Evolutionary conservation across 768 basidiomycete genomes (phyloP), one percentile per base, ranked within the genome.

Genomic region (Mycena galericulata): DNA sequence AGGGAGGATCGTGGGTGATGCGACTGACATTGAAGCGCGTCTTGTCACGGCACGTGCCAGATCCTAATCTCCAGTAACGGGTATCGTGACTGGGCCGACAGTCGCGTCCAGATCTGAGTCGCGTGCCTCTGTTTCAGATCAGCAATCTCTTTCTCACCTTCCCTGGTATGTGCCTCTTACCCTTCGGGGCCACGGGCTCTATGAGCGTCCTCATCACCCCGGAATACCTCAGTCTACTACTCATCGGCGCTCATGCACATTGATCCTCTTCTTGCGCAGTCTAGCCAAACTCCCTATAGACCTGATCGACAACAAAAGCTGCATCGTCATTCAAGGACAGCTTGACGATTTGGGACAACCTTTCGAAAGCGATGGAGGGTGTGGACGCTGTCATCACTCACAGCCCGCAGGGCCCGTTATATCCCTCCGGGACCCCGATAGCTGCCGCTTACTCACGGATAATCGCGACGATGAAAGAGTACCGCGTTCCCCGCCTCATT

Each of bases 1-100:
- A 9, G 92, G 90, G 46, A 94, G 79, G n/a, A 94, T 78, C 1
- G 93, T 93, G n/a, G 92, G 91, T 22, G 89, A 88, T 32, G 88
- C 85, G 12, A 87, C 80, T 3, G 86, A 85, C 86, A 88, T 38
- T n/a, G n/a, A n/a, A n/a, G n/a, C n/a, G n/a, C n/a, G n/a, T n/a
- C n/a, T n/a, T n/a, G n/a, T n/a, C n/a, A n/a, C n/a, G n/a, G n/a
- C n/a, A n/a, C n/a, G n/a, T n/a, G n/a, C n/a, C n/a, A n/a, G n/a
- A n/a, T n/a, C n/a, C n/a, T n/a, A n/a, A n/a, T n/a, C n/a, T n/a
- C n/a, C n/a, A n/a, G n/a, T n/a, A n/a, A n/a, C n/a, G n/a, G n/a
- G n/a, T n/a, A n/a, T n/a, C n/a, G n/a, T n/a, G n/a, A n/a, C n/a
- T n/a, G n/a, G n/a, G n/a, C n/a, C n/a, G n/a, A n/a, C n/a, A n/a